A percentile compares a stretch with the other conserved stretches of the same genome.
Evolutionary conservation across 371 early-diverging fungal species (phyloP).

Genomic region (Encephalitozoon cuniculi): DNA sequence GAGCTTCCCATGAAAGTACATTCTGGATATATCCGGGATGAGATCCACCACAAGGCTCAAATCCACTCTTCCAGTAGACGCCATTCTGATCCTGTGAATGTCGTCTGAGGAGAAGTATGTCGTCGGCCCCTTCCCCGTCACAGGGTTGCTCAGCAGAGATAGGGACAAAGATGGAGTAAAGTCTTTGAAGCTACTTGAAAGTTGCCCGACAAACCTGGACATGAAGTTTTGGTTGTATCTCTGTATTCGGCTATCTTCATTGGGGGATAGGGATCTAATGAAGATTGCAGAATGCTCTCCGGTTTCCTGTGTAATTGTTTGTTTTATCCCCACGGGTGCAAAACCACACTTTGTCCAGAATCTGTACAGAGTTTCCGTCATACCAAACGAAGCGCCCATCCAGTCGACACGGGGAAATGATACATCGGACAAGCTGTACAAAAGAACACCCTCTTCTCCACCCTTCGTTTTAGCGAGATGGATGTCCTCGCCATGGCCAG

Average conservation of each 20-base stretch:
- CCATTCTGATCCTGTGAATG: neutral
- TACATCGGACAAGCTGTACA: constrained; percentile 71
- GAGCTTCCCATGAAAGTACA: constrained; percentile 14
- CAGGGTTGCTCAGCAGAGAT: neutral
- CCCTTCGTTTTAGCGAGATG: neutral
- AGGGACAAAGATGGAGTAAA: constrained; percentile 2
- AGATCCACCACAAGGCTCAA: constrained; percentile 14
- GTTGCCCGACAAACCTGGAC: constrained; percentile 12
- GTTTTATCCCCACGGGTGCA: constrained; percentile 83
- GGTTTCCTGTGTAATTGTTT: constrained; percentile 84
- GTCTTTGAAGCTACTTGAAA: constrained; percentile 1
- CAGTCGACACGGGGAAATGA: constrained; percentile 69
- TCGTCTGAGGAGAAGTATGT: neutral
- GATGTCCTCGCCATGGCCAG: constrained; percentile 67
- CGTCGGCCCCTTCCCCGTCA: neutral
- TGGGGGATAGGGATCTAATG: constrained; percentile 62
- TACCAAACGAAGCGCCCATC: constrained; percentile 88
- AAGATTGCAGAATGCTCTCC: constrained; percentile 93
- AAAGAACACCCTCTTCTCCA: constrained; percentile 75
- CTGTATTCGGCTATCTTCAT: neutral
- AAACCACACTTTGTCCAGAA: constrained; percentile 89
- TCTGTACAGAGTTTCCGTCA: constrained; percentile 75
- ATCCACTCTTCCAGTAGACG: neutral
- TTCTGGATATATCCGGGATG: constrained; percentile 23
- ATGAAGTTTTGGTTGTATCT: constrained; percentile 21